phyloP scores from a whole-genome alignment of 164 flowering plant genomes.

The Akebia trifoliata region DNA sequence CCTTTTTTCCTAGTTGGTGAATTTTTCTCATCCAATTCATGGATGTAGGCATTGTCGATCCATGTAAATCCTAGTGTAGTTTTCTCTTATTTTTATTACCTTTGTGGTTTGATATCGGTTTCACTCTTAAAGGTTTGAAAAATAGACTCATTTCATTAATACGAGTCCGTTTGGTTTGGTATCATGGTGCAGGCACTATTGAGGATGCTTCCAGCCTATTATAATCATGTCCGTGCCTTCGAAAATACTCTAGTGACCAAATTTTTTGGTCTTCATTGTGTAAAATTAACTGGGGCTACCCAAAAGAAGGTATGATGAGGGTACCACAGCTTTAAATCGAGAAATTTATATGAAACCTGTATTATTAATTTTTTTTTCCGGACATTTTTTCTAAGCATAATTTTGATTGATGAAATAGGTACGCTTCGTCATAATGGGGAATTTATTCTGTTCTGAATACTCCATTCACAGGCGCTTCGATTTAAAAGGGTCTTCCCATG shows the following conservation, averaged over 20 bases:
- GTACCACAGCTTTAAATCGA: not conserved
- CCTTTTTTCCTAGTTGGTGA: not conserved
- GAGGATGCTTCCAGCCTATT: slow-evolving; percentile 88
- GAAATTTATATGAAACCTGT: not conserved
- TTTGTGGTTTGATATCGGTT: not conserved
- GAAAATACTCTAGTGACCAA: slow-evolving; percentile 83
- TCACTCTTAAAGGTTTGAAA: too few species aligned
- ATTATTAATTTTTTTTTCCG: not conserved
- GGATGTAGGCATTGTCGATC: too few species aligned
- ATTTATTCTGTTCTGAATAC: slow-evolving; percentile 51
- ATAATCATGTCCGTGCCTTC: slow-evolving; percentile 73
- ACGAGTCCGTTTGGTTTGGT: not conserved
- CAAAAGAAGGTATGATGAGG: slow-evolving; percentile 60
- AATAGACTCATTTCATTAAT: not conserved
- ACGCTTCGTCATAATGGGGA: slow-evolving; percentile 64
- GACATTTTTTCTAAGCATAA: not conserved
- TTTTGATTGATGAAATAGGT: slow-evolving; percentile 33
- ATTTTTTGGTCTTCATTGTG: slow-evolving; percentile 88
- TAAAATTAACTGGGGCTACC: slow-evolving; percentile 63
- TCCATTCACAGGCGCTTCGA: slow-evolving; percentile 52
- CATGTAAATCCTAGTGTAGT: too few species aligned
- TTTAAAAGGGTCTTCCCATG: slow-evolving; percentile 64
- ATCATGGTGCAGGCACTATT: slow-evolving; percentile 50
- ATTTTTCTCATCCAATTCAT: too few species aligned
- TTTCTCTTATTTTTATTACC: not conserved